A percentile compares a stretch with the other conserved stretches of the same genome.
Evolutionary conservation across 768 basidiomycete species (phyloP).

Genomic region (Mycena latifolia): DNA sequence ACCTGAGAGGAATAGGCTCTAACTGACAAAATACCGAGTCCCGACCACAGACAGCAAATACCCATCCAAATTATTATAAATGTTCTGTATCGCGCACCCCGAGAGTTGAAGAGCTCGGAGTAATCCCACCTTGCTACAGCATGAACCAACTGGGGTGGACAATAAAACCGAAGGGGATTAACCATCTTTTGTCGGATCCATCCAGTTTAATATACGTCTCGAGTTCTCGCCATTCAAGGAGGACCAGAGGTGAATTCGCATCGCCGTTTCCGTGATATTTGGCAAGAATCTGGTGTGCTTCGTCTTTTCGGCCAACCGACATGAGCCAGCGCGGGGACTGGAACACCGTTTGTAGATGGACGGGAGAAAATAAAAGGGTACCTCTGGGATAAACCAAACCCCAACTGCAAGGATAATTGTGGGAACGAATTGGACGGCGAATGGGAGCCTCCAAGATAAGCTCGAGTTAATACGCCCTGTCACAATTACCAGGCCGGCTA

Average conservation of each 20-base stretch:
- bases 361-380: slow-evolving; percentile 22
- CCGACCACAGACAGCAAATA: slow-evolving; percentile 45
- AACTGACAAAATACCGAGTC: slow-evolving; percentile 46
- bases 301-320: slow-evolving; percentile 61
- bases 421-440: slow-evolving; percentile 64
- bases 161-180: slow-evolving; percentile 28
- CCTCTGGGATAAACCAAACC: slow-evolving; percentile 53
- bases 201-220: slow-evolving; percentile 60
- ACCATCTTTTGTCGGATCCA: slow-evolving; percentile 69
- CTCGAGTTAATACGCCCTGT: slow-evolving; percentile 50
- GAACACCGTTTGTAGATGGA: neutral
- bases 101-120: slow-evolving; percentile 60
- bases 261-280: slow-evolving; percentile 68
- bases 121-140: slow-evolving; percentile 68
- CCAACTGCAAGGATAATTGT: slow-evolving; percentile 52
- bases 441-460: slow-evolving; percentile 61
- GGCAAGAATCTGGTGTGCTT: slow-evolving; percentile 61
- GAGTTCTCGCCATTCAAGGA: slow-evolving; percentile 65
- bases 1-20: neutral
- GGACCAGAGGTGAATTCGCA: slow-evolving; percentile 61
- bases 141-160: neutral
- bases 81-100: slow-evolving; percentile 59
- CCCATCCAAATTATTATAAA: slow-evolving; percentile 65
- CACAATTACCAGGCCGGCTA: slow-evolving; percentile 54
- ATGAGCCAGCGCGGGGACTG: slow-evolving; percentile 66